Base-by-base conservation (phyloP, 2,329 filamentous ascomycete species). In the Pseudocercospora macadamiae region DNA sequence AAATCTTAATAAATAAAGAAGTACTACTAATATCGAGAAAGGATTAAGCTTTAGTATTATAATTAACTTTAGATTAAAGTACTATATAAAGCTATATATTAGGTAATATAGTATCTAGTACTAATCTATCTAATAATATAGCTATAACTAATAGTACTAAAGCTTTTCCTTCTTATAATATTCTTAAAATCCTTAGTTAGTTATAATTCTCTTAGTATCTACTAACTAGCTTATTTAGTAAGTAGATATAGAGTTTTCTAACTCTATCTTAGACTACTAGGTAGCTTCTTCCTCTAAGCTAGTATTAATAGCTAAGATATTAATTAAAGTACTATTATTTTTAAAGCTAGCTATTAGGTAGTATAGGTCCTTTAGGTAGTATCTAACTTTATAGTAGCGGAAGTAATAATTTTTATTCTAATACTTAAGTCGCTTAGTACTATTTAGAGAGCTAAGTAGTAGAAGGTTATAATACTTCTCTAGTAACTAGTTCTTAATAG, bases 61-160 rank as follows among this genome's bases (percentile, higher is more conserved):
- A 16, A 23, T 21, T 26, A 21, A 10, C 12, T 18, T 10, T 45
- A 23, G 16, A 26, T 45, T 37, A 37, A 2, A 45, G 23, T 6
- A 45, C 42, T 45, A 45, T 45, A 45, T 45, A 45, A 45, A 4
- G 16, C 48, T 51, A 32, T 14, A 51, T 51, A 36, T 21, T 21
- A 19, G 8, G 9, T 18, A 21, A 3, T 51, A 51, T 14, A 19
- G 3, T 2, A 21, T 51, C 28, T 36, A n/a, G n/a, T n/a, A n/a
- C n/a, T n/a, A n/a, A n/a, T n/a, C n/a, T n/a, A n/a, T n/a, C 25
- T 36, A 36, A 51, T 51, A 51, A 51, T 32, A 34, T 18, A 36
- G 18, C n/a, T n/a, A n/a, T n/a, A n/a, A n/a, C n/a, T n/a, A n/a
- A 21, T 34, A 30, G 16, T 34, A 36, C 18, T 5, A 21, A 18